Evolutionary conservation across 164 flowering plant species (phyloP), one percentile per base, ranked within the genome.

Genomic region (Vitis rotundifolia): DNA sequence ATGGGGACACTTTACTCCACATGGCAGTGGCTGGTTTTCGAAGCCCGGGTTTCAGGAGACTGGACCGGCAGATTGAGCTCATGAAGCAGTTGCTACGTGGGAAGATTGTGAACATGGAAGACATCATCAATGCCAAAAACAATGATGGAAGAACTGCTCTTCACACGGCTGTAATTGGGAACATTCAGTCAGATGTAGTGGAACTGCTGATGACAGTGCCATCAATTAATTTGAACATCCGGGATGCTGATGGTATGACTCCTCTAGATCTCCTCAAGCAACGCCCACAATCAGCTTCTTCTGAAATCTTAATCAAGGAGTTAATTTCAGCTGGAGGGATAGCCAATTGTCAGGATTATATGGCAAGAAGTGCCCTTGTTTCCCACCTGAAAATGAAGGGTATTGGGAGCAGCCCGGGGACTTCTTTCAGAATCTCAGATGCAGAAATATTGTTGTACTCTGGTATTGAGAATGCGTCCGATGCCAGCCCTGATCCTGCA

Each of bases 1-100:
- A 73, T 50, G 97, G 99, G 4, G 93, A 92, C 64, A 89, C 97
- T 53, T 89, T 92, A 74, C 87, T 94, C 63, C 99, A 92, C 64
- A 79, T 88, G 89, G 97, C 91, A 9, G 91, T 94, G 31, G 80
- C 97, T 56, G 95, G 99, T 47, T 94, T 92, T 67, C 73, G 85
- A 26, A 75, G 85, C 60, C 94, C 93, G 49, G 91, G 95, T 8
- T 94, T 94, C 75, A 85, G 85, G 11, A 76, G 95, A 74, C 71
- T 91, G 67, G 97, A 94, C 79, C 75, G 71, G 26, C 99, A 91
- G 68, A 82, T 86, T 48, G 89, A 88, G 74, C 93, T 94, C 67
- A 79, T 92, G 81, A 85, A 85, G 73, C 72, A 78, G 56, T 72
- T 94, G 64, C 74, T 85, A 8, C 22, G 68, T 48, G 90, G 90